Evolutionary conservation across 768 basidiomycete genomes (phyloP), one percentile per base, ranked within the genome.

Genomic region (Coprinellus micaceus): DNA sequence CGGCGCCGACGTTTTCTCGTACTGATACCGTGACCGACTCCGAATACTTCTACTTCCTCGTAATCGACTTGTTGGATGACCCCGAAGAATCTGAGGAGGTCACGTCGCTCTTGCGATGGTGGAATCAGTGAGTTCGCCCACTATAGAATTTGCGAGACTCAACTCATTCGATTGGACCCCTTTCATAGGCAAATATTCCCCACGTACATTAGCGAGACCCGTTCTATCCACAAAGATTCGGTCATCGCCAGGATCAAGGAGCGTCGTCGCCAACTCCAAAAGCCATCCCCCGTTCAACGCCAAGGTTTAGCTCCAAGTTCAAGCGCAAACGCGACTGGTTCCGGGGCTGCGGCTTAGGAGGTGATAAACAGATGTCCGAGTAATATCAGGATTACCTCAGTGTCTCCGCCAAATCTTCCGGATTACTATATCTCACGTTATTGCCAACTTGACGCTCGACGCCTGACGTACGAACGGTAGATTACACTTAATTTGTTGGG

Each of bases 11-110:
- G 1, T 67, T 67, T 39, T 62, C 63, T 1, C 48, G 60, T 4
- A 57, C 63, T 1, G 66, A 67, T 41, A 53, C 54, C 2, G 45
- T 57, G 1, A 64, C 66, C 0, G 63, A 67, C 30, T 66, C 61
- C 13, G 63, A 63, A 30, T 43, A 37, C 10, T 67, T 64, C 49
- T 67, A 67, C 33, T 52, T 25, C 33, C 52, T 36, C 6, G 33
- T 67, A 3, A 33, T 64, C 11, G 60, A 64, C 5, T 52, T 67
- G 4, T 37, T 61, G 24, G 57, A 60, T 4, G 63, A 65, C 50
- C 36, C 43, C 13, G 66, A 65, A 10, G 64, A 67, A 47, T 12
- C 26, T 22, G 52, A 52, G 2, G 61, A 64, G 40, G 60, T 64
- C 1, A 29, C 46, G 3, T 53, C 40, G 1, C 52, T 65, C 1